phyloP scores from a whole-genome alignment of 225 moss, liverwort and hornwort genomes.

The Pleurozium schreberi region DNA sequence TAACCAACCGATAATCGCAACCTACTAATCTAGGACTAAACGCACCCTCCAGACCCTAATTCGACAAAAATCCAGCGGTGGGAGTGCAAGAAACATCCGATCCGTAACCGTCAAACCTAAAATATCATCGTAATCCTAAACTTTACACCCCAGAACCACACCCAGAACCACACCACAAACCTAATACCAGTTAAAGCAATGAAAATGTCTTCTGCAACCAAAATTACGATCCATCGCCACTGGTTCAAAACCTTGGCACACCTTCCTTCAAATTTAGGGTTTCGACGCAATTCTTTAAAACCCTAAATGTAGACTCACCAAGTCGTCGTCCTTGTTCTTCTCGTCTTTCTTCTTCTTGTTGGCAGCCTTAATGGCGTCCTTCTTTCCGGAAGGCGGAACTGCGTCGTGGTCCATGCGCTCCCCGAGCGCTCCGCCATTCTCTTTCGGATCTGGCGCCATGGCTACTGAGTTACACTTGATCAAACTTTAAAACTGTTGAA shows the following conservation, averaged over 20 bases:
- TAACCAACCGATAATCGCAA: background rate
- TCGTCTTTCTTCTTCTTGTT: slow-evolving; percentile 80
- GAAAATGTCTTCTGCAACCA: background rate
- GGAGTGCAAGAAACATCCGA: background rate
- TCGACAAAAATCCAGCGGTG: background rate
- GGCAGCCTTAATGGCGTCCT: slow-evolving; percentile 1
- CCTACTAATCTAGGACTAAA: background rate
- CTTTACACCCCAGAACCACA: background rate
- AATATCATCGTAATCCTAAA: background rate
- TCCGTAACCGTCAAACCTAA: background rate
- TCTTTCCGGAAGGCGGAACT: slow-evolving; percentile 34
- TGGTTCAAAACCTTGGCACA: background rate
- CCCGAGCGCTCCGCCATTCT: slow-evolving; percentile 41
- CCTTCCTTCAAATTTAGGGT: background rate
- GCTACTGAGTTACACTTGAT: background rate
- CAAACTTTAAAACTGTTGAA: background rate
- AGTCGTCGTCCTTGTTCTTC: slow-evolving; percentile 75
- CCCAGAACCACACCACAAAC: background rate
- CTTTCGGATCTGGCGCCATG: slow-evolving; percentile 80
- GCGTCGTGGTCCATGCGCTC: slow-evolving; percentile 79
- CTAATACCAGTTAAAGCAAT: background rate
- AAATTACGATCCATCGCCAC: background rate
- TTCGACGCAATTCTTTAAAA: background rate
- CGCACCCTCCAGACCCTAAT: background rate
- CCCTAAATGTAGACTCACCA: slow-evolving; percentile 39